Conservation (phyloP, 148 eudicot species). For the Cornus suecica region DNA sequence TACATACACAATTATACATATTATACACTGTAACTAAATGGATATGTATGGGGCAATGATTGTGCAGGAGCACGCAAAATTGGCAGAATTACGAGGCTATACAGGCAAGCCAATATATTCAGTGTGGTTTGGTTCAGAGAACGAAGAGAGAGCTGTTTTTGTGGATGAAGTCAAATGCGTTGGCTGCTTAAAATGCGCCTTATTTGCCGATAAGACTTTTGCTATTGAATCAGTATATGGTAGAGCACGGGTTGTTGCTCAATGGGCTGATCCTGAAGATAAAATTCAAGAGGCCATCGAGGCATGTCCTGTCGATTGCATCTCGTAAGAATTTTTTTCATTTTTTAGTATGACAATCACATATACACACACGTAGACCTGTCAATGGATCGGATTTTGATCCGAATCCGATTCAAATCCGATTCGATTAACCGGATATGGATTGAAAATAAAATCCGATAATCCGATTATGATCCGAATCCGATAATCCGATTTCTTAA, state of each 20-base stretch:
- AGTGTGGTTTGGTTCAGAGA: conserved; percentile 64
- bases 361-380: too few species aligned
- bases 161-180: conserved; percentile 87
- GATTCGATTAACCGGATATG: too few species aligned
- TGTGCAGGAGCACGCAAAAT: conserved; percentile 66
- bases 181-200: conserved; percentile 91
- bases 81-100: conserved; percentile 61
- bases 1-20: too few species aligned
- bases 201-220: conserved; percentile 71
- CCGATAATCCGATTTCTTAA: too few species aligned
- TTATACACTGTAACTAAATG: too few species aligned
- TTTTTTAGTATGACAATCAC: neutral
- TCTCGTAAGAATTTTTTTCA: conserved; percentile 50
- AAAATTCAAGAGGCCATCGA: conserved; percentile 75
- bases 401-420: too few species aligned
- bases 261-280: conserved; percentile 89
- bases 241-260: conserved; percentile 84
- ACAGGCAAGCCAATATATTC: conserved; percentile 86
- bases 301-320: conserved; percentile 88
- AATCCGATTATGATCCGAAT: too few species aligned
- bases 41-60: neutral
- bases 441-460: too few species aligned
- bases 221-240: conserved; percentile 81
- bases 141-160: conserved; percentile 70
- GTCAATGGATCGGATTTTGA: too few species aligned